Conservation (phyloP, 345 rosid species). For the Euclidium syriacum region DNA sequence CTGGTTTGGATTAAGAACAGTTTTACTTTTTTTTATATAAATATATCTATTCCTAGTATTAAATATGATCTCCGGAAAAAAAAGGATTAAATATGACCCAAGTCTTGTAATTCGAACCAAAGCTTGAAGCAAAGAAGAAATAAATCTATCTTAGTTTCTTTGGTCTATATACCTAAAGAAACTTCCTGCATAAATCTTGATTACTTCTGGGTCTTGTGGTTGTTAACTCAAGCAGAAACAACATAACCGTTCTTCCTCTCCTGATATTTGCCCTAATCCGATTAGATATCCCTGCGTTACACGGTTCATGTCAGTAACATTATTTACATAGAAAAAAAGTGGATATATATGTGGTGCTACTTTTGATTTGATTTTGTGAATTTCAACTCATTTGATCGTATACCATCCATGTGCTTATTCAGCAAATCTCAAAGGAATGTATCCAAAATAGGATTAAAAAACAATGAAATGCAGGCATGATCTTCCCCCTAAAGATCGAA, state of each 20-base stretch:
- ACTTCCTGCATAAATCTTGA: not conserved
- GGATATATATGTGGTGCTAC: not conserved
- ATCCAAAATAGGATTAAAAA: not conserved
- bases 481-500: not conserved
- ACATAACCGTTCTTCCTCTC: slow-evolving; percentile 8
- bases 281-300: not conserved
- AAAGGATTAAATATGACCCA: not conserved
- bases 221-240: not conserved
- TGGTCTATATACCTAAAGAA: not conserved
- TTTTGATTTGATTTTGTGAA: not conserved
- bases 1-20: not conserved
- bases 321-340: not conserved
- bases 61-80: not conserved
- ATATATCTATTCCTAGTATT: not conserved
- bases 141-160: slow-evolving; percentile 14
- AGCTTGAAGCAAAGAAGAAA: not conserved
- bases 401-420: not conserved
- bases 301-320: not conserved
- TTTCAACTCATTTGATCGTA: not conserved
- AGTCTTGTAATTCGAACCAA: not conserved
- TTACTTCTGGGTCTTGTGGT: not conserved
- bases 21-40: not conserved
- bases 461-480: not conserved
- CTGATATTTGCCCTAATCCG: not conserved
- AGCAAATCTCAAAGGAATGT: not conserved